phyloP scores from a whole-genome alignment of 768 basidiomycete species.

The Pholiota molesta region DNA sequence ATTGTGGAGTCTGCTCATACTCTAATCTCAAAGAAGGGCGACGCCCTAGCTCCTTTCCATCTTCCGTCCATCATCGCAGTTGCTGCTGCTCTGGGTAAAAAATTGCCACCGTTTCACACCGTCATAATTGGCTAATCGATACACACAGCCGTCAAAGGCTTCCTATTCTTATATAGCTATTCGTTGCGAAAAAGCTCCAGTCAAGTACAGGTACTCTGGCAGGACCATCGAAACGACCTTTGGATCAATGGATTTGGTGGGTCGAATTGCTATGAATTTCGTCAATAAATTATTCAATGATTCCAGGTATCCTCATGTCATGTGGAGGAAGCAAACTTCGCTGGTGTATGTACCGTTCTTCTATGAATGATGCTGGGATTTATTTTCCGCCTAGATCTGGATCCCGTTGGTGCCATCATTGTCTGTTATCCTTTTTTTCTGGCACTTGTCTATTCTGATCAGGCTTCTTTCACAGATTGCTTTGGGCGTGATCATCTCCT shows the following conservation, averaged over 20 bases:
- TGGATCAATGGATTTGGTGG: conserved; percentile 79
- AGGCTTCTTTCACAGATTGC: conserved; percentile 56
- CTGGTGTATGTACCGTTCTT: conserved; percentile 67
- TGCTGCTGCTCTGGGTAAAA: conserved; percentile 74
- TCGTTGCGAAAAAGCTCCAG: conserved; percentile 80
- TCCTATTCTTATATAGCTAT: conserved; percentile 87
- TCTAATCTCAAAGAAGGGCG: conserved; percentile 59
- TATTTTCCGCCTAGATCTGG: conserved; percentile 51
- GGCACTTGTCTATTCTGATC: not conserved
- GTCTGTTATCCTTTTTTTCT: conserved; percentile 42
- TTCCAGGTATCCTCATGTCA: conserved; percentile 78
- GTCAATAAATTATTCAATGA: not conserved
- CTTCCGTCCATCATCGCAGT: conserved; percentile 86
- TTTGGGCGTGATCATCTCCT: conserved; percentile 76
- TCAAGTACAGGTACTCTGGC: conserved; percentile 95
- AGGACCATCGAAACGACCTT: conserved; percentile 95
- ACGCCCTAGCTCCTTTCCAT: conserved; percentile 66
- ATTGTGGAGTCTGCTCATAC: conserved; percentile 84
- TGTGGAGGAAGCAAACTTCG: conserved; percentile 76
- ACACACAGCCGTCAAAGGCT: conserved; percentile 71
- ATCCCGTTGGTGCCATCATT: conserved; percentile 77
- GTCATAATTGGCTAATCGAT: conserved; percentile 1
- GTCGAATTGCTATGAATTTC: conserved; percentile 13
- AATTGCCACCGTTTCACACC: not conserved
- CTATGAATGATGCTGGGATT: conserved; percentile 10